Evolutionary conservation across 1,139 yeast species (phyloP).

Genomic region (Komagataea norvegica): DNA sequence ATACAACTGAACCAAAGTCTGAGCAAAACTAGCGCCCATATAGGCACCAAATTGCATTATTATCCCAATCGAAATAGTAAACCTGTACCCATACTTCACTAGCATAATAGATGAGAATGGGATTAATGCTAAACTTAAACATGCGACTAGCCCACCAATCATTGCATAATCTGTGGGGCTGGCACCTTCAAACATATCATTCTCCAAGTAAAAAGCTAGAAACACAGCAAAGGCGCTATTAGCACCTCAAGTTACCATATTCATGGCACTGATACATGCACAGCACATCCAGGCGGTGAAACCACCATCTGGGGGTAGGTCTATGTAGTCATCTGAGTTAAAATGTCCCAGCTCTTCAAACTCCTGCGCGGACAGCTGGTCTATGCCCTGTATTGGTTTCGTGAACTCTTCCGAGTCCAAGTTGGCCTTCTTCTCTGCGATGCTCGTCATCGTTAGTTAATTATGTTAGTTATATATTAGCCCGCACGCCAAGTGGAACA

Average conservation of each 20-base stretch:
- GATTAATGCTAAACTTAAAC: slow-evolving; percentile 40
- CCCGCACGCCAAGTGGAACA: neutral
- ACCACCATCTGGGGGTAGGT: slow-evolving; percentile 53
- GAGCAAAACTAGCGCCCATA: slow-evolving; percentile 50
- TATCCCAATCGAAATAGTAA: slow-evolving; percentile 40
- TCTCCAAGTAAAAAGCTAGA: slow-evolving; percentile 43
- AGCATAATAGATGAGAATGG: slow-evolving; percentile 33
- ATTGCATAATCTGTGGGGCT: slow-evolving; percentile 50
- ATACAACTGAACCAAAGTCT: slow-evolving; percentile 47
- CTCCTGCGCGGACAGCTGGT: no score
- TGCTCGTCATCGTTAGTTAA: no score
- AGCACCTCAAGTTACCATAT: slow-evolving; percentile 60
- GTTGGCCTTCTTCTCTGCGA: neutral
- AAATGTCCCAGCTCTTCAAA: slow-evolving; percentile 25
- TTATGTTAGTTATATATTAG: no score
- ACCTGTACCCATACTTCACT: slow-evolving; percentile 31
- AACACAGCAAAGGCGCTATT: slow-evolving; percentile 57
- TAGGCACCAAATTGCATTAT: slow-evolving; percentile 45
- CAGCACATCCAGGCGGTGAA: slow-evolving; percentile 59
- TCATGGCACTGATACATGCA: slow-evolving; percentile 39
- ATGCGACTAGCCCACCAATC: slow-evolving; percentile 54
- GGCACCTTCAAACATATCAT: slow-evolving; percentile 44
- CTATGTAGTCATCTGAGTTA: slow-evolving; percentile 30
- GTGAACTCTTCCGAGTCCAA: no score
- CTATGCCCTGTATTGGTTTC: no score